Percentiles rank a stretch among this genome's conserved stretches.
Conservation (phyloP, 192 early-diverging fungal species). For the Chytriomyces confervae region DNA sequence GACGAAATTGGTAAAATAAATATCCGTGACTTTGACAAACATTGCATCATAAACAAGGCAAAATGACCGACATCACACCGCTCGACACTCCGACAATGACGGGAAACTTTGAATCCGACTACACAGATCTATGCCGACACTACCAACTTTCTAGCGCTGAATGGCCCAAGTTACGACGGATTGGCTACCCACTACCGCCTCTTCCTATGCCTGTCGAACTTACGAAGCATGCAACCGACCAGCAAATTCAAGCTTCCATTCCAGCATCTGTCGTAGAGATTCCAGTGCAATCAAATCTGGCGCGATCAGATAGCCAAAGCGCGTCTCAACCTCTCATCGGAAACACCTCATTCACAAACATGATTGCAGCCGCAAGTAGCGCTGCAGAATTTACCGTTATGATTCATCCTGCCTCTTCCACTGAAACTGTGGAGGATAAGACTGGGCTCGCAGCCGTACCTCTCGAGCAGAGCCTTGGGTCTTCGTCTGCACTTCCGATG, state of each 20-base stretch:
- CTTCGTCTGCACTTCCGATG: neutral
- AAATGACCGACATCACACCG: too few relatives aligned
- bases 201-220: constrained; percentile 45
- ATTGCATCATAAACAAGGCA: too few relatives aligned
- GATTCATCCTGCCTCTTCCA: too few relatives aligned
- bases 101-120: constrained; percentile 52
- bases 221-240: neutral
- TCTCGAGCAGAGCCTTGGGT: too few relatives aligned
- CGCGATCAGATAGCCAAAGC: constrained; percentile 3
- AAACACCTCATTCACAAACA: neutral
- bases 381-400: neutral
- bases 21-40: too few relatives aligned
- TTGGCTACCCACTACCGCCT: constrained; percentile 49
- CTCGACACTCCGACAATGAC: constrained; percentile 31
- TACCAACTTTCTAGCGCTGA: constrained; percentile 28
- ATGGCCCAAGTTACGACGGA: constrained; percentile 42
- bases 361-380: neutral
- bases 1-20: too few relatives aligned
- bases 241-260: constrained; percentile 1
- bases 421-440: constrained; percentile 1
- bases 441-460: neutral
- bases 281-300: neutral
- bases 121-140: constrained; percentile 39
- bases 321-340: neutral
- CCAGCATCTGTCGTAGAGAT: neutral